Base-by-base conservation (phyloP, 768 basidiomycete genomes). In the Pleurotus ostreatus region DNA sequence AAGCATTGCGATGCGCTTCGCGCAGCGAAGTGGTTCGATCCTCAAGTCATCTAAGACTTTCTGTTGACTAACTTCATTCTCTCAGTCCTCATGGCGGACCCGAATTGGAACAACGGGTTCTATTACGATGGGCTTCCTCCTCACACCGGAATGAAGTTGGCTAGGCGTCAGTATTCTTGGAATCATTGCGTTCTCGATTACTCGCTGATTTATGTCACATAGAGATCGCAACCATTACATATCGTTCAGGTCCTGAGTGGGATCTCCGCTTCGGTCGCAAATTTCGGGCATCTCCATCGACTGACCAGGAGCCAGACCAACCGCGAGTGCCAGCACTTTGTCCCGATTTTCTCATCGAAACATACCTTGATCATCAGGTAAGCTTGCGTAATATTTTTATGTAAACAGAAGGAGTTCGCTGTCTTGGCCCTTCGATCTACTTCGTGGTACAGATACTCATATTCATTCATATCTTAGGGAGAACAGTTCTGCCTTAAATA, bases 191-290 rank as follows among this genome's bases (percentile, higher is more conserved):
- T 43, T 2, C 38, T 45, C n/a, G 9, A 9, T 34, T 26, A 46
- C 48, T 55, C 15, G 49, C 49, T 52, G 20, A 44, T 56, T 22
- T 46, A 34, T 34, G 30, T 34, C 30, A 34, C 30, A 9, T 67
- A 98, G 95, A 99, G 74, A 98, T 99, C 61, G 97, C 97, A 9
- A 99, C 97, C 2, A 97, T 99, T 66, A 98, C 97, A 0, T 99
- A 99, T 70, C 88, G 97, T 38, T 98, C 97, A 11, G 97, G 97
- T 1, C 97, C 97, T 5, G 97, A 99, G 71, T 99, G 97, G 97
- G 97, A 99, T 71, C 80, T 88, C 61, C 89, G 97, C n/a, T 99
- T 99, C 66, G 94, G 91, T 0, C 86, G 96, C 46, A 83, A 88
- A 62, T 55, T 92, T 41, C 79, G 81, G 18, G 55, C 72, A 22